phyloP scores from a whole-genome alignment of 179 eudicot species.

The Spinacia oleracea region DNA sequence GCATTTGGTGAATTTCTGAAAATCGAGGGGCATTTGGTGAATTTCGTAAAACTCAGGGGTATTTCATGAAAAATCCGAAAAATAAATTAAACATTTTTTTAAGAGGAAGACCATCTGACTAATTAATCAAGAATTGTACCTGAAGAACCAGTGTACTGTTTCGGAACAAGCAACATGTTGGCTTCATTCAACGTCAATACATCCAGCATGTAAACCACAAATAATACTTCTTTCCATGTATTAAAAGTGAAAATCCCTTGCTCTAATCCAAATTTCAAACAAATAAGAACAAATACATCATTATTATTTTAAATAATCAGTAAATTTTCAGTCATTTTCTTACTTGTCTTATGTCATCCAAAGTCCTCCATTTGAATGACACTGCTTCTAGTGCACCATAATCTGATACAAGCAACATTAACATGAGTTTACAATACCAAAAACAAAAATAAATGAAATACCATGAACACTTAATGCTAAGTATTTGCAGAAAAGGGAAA shows the following conservation, averaged over 20 bases:
- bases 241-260: slow-evolving; percentile 66
- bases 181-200: slow-evolving; percentile 70
- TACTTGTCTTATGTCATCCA: slow-evolving; percentile 66
- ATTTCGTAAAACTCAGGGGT: too few relatives aligned
- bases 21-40: too few relatives aligned
- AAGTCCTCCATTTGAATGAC: slow-evolving; percentile 77
- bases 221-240: slow-evolving; percentile 76
- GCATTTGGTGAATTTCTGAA: too few relatives aligned
- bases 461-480: too few relatives aligned
- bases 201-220: slow-evolving; percentile 71
- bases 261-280: slow-evolving; percentile 12
- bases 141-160: slow-evolving; percentile 37
- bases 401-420: slow-evolving; percentile 36
- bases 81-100: too few relatives aligned
- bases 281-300: too few relatives aligned
- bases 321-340: slow-evolving; percentile 1
- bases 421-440: not conserved
- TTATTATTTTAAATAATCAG: not conserved
- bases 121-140: too few relatives aligned
- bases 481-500: too few relatives aligned
- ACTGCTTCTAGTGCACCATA: slow-evolving; percentile 52
- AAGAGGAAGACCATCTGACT: too few relatives aligned
- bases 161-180: slow-evolving; percentile 58
- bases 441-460: too few relatives aligned
- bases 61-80: too few relatives aligned